Conservation (phyloP, 495 filamentous ascomycete species). For the Penicillium desertorum region DNA sequence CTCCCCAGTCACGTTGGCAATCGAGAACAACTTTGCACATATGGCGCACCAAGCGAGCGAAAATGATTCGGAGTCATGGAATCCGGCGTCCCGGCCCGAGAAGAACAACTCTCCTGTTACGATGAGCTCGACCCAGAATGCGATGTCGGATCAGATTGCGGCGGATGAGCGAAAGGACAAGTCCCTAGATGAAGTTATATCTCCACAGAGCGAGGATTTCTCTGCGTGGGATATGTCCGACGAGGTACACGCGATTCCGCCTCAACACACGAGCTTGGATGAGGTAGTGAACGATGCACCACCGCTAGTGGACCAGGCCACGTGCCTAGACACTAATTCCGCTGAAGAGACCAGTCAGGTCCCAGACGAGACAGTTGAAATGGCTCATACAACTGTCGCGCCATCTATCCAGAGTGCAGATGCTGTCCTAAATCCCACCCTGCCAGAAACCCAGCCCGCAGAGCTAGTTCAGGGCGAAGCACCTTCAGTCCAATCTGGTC, state of each 20-base stretch:
- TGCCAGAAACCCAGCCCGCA: background rate
- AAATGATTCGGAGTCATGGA: conserved; percentile 36
- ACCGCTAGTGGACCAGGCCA: conserved; percentile 4
- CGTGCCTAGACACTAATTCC: background rate
- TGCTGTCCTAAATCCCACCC: background rate
- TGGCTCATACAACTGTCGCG: background rate
- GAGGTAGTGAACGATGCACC: conserved; percentile 2
- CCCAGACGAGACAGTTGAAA: too few relatives aligned
- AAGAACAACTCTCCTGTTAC: conserved; percentile 13
- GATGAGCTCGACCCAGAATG: conserved; percentile 11
- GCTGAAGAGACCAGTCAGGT: background rate
- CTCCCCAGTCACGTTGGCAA: conserved; percentile 12
- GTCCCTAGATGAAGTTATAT: conserved; percentile 12
- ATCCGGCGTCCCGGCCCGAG: conserved; percentile 44
- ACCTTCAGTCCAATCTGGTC: background rate
- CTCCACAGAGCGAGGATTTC: conserved; percentile 22
- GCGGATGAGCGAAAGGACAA: conserved; percentile 17
- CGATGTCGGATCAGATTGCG: conserved; percentile 14
- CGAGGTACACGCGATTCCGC: conserved; percentile 6
- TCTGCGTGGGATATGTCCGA: conserved; percentile 25
- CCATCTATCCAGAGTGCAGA: background rate
- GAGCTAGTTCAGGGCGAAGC: background rate
- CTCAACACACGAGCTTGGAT: conserved; percentile 13
- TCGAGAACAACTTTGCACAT: conserved; percentile 13
- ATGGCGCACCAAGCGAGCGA: conserved; percentile 24